Evolutionary conservation across 257 asterid species (phyloP).

Genomic region (Solanum ossicruentum): DNA sequence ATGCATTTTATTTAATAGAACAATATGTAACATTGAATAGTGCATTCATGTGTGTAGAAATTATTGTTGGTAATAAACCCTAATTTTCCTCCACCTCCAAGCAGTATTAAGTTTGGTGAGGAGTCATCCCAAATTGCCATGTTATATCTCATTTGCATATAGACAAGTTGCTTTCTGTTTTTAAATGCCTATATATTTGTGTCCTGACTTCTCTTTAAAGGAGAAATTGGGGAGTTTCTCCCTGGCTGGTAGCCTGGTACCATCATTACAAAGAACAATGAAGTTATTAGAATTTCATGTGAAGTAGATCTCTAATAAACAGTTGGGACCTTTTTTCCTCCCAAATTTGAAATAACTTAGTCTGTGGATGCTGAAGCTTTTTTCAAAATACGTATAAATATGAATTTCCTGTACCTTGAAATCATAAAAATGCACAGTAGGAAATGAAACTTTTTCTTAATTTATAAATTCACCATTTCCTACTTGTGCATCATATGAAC

Average conservation of each 20-base stretch:
- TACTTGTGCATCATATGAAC: neutral
- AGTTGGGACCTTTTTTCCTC: neutral
- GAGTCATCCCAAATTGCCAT: neutral
- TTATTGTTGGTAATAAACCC: neutral
- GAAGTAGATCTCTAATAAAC: neutral
- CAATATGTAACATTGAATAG: neutral
- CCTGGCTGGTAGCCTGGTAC: neutral
- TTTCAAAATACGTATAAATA: neutral
- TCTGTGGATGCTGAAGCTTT: neutral
- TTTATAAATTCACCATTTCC: neutral
- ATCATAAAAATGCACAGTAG: neutral
- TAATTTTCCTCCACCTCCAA: neutral
- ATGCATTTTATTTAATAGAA: neutral
- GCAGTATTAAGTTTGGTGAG: neutral
- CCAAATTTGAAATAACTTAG: neutral
- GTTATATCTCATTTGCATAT: neutral
- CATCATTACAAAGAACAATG: neutral
- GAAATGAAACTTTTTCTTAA: neutral
- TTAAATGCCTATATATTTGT: neutral
- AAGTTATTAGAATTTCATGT: neutral
- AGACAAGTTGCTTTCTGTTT: neutral
- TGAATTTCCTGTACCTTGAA: neutral
- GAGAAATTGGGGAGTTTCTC: neutral
- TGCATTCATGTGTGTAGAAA: neutral
- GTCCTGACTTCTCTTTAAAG: neutral